A percentile compares a stretch with the other conserved stretches of the same genome.
Conservation (phyloP, 495 filamentous ascomycete genomes). For the Podospora australis region DNA sequence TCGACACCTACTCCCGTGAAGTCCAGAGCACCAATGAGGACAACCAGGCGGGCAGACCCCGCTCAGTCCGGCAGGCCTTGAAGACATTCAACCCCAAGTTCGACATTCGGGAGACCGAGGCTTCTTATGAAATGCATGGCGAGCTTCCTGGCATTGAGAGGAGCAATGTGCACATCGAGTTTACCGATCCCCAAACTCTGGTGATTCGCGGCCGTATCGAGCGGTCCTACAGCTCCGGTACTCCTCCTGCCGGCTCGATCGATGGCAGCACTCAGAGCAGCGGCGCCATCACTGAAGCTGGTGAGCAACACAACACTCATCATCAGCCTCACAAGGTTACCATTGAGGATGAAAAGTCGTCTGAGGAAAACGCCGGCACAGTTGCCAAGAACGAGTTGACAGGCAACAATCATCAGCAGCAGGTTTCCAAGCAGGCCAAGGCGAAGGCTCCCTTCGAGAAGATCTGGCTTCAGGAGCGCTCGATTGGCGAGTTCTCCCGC, state of each 20-base stretch:
- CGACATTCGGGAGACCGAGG: conserved; percentile 63
- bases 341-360: conserved; percentile 18
- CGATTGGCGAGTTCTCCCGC: conserved; percentile 67
- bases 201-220: conserved; percentile 65
- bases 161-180: conserved; percentile 73
- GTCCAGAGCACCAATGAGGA: conserved; percentile 16
- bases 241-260: conserved; percentile 33
- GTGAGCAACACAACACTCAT: conserved; percentile 18
- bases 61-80: conserved; percentile 16
- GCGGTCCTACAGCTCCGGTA: conserved; percentile 42
- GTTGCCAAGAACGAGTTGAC: conserved; percentile 9
- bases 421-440: conserved; percentile 9
- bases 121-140: conserved; percentile 72
- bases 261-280: conserved; percentile 13
- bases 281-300: conserved; percentile 8
- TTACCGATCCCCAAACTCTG: conserved; percentile 70
- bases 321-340: conserved; percentile 11
- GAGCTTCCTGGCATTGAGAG: conserved; percentile 80
- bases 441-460: conserved; percentile 37
- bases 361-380: conserved; percentile 4
- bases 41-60: conserved; percentile 10
- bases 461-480: conserved; percentile 76
- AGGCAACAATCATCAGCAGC: neutral
- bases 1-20: conserved; percentile 48
- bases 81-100: conserved; percentile 43